Percentiles rank a stretch among this genome's conserved stretches.
phyloP scores from a whole-genome alignment of 2,329 filamentous ascomycete species.

The Alternaria triticina region DNA sequence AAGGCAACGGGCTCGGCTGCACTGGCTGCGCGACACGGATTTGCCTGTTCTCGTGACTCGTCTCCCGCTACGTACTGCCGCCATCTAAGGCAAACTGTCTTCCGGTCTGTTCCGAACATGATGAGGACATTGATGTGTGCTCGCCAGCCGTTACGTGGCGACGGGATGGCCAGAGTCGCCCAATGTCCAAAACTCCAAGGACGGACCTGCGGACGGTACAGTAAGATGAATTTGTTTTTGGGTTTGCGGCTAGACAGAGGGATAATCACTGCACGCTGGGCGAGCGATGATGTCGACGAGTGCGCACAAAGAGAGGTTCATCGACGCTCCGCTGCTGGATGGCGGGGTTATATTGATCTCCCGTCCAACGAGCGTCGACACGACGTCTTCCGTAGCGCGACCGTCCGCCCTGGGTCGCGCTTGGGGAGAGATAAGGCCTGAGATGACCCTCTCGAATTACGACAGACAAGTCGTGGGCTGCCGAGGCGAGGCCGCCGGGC shows the following conservation, averaged over 20 bases:
- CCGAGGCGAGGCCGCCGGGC: conserved; percentile 26
- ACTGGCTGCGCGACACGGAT: conserved; percentile 25
- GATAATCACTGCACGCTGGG: conserved; percentile 2
- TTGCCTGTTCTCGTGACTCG: conserved; percentile 46
- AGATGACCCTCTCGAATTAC: conserved; percentile 47
- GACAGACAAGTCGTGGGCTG: conserved; percentile 31
- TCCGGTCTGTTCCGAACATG: conserved; percentile 40
- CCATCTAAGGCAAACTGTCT: conserved; percentile 20
- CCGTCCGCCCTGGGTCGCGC: conserved; percentile 26
- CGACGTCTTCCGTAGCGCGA: conserved; percentile 16
- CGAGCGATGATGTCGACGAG: conserved; percentile 29
- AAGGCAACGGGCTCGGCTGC: conserved; percentile 7
- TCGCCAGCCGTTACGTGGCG: conserved; percentile 17
- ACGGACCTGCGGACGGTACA: conserved; percentile 1
- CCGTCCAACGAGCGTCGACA: conserved; percentile 32
- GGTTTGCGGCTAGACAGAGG: conserved; percentile 5
- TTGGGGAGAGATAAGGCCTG: conserved; percentile 38
- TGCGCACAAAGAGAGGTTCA: conserved; percentile 12
- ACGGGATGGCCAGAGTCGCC: conserved; percentile 11
- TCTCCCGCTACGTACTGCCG: conserved; percentile 19
- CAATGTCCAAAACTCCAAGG: not conserved
- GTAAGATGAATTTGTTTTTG: conserved; percentile 9
- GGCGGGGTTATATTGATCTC: conserved; percentile 30
- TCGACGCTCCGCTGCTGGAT: conserved; percentile 29
- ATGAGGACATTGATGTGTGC: conserved; percentile 8